phyloP scores from a whole-genome alignment of 768 basidiomycete genomes.

The Imleria badia region DNA sequence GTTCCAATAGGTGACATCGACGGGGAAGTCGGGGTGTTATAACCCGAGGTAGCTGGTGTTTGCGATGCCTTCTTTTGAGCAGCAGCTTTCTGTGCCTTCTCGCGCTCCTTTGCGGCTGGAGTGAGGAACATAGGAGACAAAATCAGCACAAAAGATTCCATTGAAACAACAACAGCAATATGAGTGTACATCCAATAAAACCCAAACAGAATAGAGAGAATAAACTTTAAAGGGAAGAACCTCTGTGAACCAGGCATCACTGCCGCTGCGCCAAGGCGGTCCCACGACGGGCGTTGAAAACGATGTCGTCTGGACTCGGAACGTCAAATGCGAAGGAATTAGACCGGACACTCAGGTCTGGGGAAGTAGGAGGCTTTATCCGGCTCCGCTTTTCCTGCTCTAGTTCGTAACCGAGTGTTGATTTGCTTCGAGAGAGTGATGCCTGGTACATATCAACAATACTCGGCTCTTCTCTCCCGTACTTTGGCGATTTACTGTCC shows the following conservation, averaged over 20 bases:
- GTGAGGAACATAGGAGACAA: conserved; percentile 33
- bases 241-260: conserved; percentile 12
- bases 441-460: conserved; percentile 30
- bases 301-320: conserved; percentile 91
- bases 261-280: conserved; percentile 54
- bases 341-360: conserved; percentile 35
- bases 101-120: conserved; percentile 77
- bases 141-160: conserved; percentile 40
- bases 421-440: conserved; percentile 29
- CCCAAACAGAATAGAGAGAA: conserved; percentile 15
- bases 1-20: conserved; percentile 43
- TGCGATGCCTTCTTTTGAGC: conserved; percentile 43
- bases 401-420: conserved; percentile 22
- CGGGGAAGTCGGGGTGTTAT: conserved; percentile 41
- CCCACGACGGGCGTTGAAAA: conserved; percentile 76
- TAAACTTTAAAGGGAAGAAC: conserved; percentile 10
- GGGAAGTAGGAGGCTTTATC: conserved; percentile 24
- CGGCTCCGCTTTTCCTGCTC: conserved; percentile 11
- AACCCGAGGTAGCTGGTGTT: conserved; percentile 37
- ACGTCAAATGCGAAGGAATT: conserved; percentile 67
- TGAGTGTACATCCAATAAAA: conserved; percentile 25
- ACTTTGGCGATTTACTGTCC: conserved; percentile 27
- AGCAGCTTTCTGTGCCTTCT: conserved; percentile 62
- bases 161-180: conserved; percentile 31
- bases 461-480: conserved; percentile 33